Conservation (phyloP, 805 yeast genomes). For the Lipomyces sp. region DNA sequence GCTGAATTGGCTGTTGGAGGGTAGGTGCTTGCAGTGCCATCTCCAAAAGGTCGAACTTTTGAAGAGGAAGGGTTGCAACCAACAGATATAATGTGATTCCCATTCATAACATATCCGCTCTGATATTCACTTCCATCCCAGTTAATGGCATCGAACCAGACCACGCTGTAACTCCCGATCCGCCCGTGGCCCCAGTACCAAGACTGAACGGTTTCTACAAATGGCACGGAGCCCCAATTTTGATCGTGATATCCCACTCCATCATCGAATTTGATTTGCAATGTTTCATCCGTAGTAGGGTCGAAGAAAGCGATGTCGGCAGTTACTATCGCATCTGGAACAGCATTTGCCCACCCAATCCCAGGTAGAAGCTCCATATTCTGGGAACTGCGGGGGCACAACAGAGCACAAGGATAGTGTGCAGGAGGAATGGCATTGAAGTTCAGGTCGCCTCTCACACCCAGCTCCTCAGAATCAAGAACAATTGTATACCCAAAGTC, state of each 20-base stretch:
- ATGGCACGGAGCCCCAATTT: slow-evolving; percentile 12
- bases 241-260: slow-evolving; percentile 20
- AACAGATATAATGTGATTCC: too few species aligned
- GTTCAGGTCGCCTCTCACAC: slow-evolving; percentile 9
- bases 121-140: slow-evolving; percentile 5
- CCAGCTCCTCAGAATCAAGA: slow-evolving; percentile 6
- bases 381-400: too few species aligned
- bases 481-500: slow-evolving; percentile 9
- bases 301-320: not conserved
- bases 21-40: too few species aligned
- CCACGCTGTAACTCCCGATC: slow-evolving; percentile 15
- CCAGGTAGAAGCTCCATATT: not conserved
- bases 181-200: slow-evolving; percentile 22
- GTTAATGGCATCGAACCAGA: slow-evolving; percentile 4
- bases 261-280: not conserved
- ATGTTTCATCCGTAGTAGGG: not conserved
- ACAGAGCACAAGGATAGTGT: not conserved
- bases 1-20: too few species aligned
- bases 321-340: slow-evolving; percentile 14
- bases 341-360: slow-evolving; percentile 18
- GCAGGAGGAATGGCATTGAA: not conserved
- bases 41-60: too few species aligned
- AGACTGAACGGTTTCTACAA: not conserved
- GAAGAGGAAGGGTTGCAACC: too few species aligned
- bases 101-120: not conserved